Evolutionary conservation across 1,139 yeast genomes (phyloP), one percentile per base, ranked within the genome.

Genomic region (Lodderomyces pseudojiufengensis): DNA sequence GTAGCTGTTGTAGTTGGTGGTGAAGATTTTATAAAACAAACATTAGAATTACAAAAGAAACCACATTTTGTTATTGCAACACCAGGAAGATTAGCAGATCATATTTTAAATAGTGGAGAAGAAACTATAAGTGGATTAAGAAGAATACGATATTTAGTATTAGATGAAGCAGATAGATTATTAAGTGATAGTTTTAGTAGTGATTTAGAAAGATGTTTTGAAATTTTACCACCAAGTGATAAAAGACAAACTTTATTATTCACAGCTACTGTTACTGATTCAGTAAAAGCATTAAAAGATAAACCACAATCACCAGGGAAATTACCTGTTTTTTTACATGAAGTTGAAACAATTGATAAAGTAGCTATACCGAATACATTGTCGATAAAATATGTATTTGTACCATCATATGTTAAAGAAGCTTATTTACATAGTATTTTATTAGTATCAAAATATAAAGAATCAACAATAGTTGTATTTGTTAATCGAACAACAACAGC

Each of bases 41-140:
- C 96, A 1, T 62, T 88, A 28, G 83, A 80, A 47, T 67, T 92
- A 28, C 94, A 86, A 53, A 76, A 73, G 39, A 79, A 80, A 49
- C 98, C 98, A 0, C 98, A 94, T 63, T 84, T 92, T 51, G 88
- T 92, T 24, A 83, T 92, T 46, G 98, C 98, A 1, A 92, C 99
- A 0, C 99, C 99, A 0, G 99, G 99, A 7, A 70, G 99, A 54
- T 65, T 92, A 44, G 98, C 98, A 0, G 96, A 87, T 55, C 97
- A 92, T 59, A 81, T 92, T 22, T 61, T 84, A 44, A 78, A 82
- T 51, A 84, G 94, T 55, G 97, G 97, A 11, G 95, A 85, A 39
- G 97, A 92, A 44, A 84, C 95, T 3, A 68, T 85, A 1, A 69
- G 77, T 29, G 97, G 97, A 0, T 65, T 92, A 39, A 73, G 81